These are phyloP conservation scores for Trichosporon sp. DNA, from an alignment of 1,284 basidiomycete species.

Conservation along the genomic window DNA sequence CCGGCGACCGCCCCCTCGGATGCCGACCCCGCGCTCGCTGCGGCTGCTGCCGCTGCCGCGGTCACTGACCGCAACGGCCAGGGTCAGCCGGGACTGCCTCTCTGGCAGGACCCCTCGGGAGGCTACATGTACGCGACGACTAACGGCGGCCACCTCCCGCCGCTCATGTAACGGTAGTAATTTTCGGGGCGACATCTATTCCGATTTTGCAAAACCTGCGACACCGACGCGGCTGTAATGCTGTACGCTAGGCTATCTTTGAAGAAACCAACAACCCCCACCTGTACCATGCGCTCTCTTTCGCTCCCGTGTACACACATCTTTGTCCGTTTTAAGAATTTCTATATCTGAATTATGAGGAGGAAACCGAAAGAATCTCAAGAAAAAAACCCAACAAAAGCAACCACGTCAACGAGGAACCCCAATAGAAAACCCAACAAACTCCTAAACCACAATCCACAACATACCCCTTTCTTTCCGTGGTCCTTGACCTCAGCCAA, in stretches of 20 bases:
- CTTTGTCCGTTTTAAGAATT: conserved; percentile 26
- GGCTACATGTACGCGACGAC: conserved; percentile 34
- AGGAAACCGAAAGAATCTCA: conserved; percentile 15
- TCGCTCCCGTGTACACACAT: conserved; percentile 31
- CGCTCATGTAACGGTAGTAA: conserved; percentile 32
- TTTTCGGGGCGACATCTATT: conserved; percentile 20
- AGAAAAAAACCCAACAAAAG: conserved; percentile 11
- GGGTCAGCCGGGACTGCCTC: conserved; percentile 30
- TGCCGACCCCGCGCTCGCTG: conserved; percentile 28
- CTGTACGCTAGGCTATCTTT: conserved; percentile 21
- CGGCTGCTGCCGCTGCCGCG: conserved; percentile 27
- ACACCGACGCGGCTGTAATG: conserved; percentile 32
- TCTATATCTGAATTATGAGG: conserved; percentile 18
- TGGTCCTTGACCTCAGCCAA: background rate
- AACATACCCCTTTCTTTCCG: conserved; percentile 25
- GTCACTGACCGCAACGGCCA: conserved; percentile 29
- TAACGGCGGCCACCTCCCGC: conserved; percentile 33
- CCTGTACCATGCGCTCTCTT: conserved; percentile 21
- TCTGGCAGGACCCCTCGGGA: conserved; percentile 35
- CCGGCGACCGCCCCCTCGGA: conserved; percentile 34
- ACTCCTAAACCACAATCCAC: conserved; percentile 18
- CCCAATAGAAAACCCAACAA: conserved; percentile 16
- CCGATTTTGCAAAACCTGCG: conserved; percentile 24
- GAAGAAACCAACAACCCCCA: conserved; percentile 20
- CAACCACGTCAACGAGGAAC: conserved; percentile 9